Evolutionary conservation across 768 basidiomycete species (phyloP), one percentile per base, ranked within the genome.

Genomic region (Pleurotus ostreatus): DNA sequence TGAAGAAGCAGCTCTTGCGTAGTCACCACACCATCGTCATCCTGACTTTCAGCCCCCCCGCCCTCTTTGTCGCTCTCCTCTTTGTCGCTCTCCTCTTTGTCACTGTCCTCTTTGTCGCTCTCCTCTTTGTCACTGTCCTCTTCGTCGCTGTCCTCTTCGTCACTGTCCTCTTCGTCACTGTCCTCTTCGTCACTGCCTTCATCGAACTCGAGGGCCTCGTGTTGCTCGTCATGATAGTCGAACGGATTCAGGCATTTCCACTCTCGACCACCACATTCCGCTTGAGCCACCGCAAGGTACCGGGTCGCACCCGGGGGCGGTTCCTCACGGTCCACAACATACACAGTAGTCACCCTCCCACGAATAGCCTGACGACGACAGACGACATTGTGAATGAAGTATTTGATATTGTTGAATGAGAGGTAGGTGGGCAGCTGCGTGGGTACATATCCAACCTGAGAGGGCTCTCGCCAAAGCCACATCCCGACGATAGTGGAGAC

Each of bases 301-400:
- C 46, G 46, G 20, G 18, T 16, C 4, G 13, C 11, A 12, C 45
- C 45, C 5, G n/a, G n/a, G 20, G 15, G 5, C 18, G 45, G 45
- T 11, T 16, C 13, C 13, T 12, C 20, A 22, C n/a, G 13, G 13
- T 34, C 4, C 26, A 56, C 23, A 16, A 20, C 12, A 38, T 48
- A 57, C 22, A 57, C 56, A 6, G 34, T 46, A 15, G 56, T 57
- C 30, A 13, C 56, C 9, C 56, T 25, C 25, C 56, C 56, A 16
- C 37, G 34, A 20, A 57, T 22, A n/a, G 46, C 45, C 26, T 48
- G 30, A 16, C 56, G 46, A 25, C 48, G 16, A 25, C 47, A 57
- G 34, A 37, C 15, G 11, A 57, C 34, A 11, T 23, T 12, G 34
- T 37, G 34, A 7, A 57, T 49, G 20, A 20, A 18, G 45, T n/a